Evolutionary conservation across 1,284 basidiomycete species (phyloP).

Genomic region (Volvariella volvacea): DNA sequence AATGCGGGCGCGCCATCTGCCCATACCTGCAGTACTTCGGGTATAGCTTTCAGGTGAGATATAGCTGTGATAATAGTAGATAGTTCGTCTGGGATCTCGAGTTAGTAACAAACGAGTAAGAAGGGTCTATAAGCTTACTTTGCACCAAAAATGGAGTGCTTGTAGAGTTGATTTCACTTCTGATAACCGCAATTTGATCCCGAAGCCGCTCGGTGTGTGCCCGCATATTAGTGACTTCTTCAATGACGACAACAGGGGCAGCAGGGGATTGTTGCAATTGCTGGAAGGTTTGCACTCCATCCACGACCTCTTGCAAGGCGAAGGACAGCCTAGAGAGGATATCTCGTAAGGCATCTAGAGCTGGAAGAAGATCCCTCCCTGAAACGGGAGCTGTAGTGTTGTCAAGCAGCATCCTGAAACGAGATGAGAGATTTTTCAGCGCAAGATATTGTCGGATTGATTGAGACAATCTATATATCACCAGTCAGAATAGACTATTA

Average conservation of each 20-base stretch:
- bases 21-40: conserved; percentile 24
- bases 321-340: conserved; percentile 26
- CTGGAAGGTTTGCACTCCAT: conserved; percentile 26
- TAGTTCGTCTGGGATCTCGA: not conserved
- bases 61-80: not conserved
- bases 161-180: conserved; percentile 22
- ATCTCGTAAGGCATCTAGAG: conserved; percentile 24
- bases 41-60: conserved; percentile 1
- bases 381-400: conserved; percentile 19
- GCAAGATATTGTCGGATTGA: conserved; percentile 17
- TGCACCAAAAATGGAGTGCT: conserved; percentile 25
- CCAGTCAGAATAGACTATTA: no score
- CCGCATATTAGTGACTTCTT: conserved; percentile 16
- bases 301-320: conserved; percentile 35
- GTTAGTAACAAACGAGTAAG: conserved; percentile 14
- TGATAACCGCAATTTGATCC: conserved; percentile 17
- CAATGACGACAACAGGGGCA: conserved; percentile 20
- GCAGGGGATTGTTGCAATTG: conserved; percentile 22
- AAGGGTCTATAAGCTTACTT: conserved; percentile 22
- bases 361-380: conserved; percentile 19
- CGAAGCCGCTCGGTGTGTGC: conserved; percentile 15
- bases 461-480: conserved; percentile 29
- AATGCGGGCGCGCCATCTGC: conserved; percentile 32
- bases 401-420: conserved; percentile 22
- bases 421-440: conserved; percentile 18